These are phyloP conservation scores for Penicillium antarcticum DNA, from an alignment of 495 filamentous ascomycete species.

Conservation along the genomic window DNA sequence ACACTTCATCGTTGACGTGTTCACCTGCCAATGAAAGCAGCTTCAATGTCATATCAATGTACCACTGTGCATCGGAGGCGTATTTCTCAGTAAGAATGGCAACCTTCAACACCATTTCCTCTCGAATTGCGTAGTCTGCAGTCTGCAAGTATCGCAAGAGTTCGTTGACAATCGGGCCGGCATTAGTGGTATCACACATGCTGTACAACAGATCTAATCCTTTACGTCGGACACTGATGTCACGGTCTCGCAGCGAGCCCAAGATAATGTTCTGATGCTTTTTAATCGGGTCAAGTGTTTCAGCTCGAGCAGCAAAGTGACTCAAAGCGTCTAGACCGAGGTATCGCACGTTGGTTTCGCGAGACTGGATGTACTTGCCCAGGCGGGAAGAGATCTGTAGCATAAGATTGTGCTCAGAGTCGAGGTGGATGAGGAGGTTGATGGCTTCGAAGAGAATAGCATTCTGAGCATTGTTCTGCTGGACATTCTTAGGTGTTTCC, in stretches of 20 bases:
- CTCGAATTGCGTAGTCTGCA: constrained; percentile 94
- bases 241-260: constrained; percentile 87
- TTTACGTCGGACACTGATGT: constrained; percentile 96
- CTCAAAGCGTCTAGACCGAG: constrained; percentile 98
- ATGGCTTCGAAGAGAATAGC: constrained; percentile 98
- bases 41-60: constrained; percentile 94
- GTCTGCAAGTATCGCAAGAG: constrained; percentile 92
- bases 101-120: constrained; percentile 99
- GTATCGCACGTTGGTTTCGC: constrained; percentile 97
- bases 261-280: constrained; percentile 96
- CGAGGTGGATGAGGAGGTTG: constrained; percentile 97
- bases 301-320: constrained; percentile 89
- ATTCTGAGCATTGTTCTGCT: constrained; percentile 99
- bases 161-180: constrained; percentile 88
- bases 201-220: constrained; percentile 96
- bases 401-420: constrained; percentile 94
- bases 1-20: constrained; percentile 98
- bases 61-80: constrained; percentile 97
- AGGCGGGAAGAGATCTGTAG: constrained; percentile 92
- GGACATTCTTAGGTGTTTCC: constrained; percentile 96
- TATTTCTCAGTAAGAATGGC: constrained; percentile 98
- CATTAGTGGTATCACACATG: constrained; percentile 96
- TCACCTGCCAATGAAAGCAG: constrained; percentile 96
- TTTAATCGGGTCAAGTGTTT: constrained; percentile 96
- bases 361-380: constrained; percentile 93